Evolutionary conservation across 352 stramenopile genomes (phyloP), one percentile per base, ranked within the genome.

Genomic region (Phytophthora capsici): DNA sequence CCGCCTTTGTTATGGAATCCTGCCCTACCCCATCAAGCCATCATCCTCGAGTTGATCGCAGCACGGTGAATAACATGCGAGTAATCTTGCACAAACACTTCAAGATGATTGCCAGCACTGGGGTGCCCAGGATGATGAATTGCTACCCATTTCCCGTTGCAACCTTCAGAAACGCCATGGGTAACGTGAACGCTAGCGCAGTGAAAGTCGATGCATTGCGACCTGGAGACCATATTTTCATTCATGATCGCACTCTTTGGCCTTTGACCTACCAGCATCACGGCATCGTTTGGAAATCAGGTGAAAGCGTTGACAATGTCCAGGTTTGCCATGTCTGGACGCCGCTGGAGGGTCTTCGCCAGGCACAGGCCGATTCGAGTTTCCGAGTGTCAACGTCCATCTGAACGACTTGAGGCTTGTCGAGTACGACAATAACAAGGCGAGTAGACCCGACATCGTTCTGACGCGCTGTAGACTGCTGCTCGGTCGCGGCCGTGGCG

Each of bases 231-330:
- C 78, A 89, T 63, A 79, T 91, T n/a, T 78, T 69, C 48, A 86
- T 91, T 62, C 88, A 80, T 80, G 82, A 89, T 53, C 64, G 74
- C 62, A 87, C 73, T 40, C 76, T 80, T 44, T 91, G 78, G 80
- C 82, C 78, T 20, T 74, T 90, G 36, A 72, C 66, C 49, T 91
- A 91, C 71, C 78, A 89, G 66, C 80, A 91, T 66, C 82, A 91
- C 59, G 82, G 80, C 23, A 87, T 89, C 44, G 77, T 91, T 34
- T 88, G 78, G 80, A 69, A 69, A 8, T 84, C 78, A 23, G 80
- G 48, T 22, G 66, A 71, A 25, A 75, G 38, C 17, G 43, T 72
- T 40, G 67, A 74, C 37, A 64, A 81, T 22, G 25, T 59, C 25
- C 25, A 19, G 9, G 74, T 89, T 40, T 88, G 74, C 52, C 81